A percentile compares a stretch with the other conserved stretches of the same genome.
Evolutionary conservation across 352 stramenopile genomes (phyloP).

Genomic region (Peronospora belbahrii): DNA sequence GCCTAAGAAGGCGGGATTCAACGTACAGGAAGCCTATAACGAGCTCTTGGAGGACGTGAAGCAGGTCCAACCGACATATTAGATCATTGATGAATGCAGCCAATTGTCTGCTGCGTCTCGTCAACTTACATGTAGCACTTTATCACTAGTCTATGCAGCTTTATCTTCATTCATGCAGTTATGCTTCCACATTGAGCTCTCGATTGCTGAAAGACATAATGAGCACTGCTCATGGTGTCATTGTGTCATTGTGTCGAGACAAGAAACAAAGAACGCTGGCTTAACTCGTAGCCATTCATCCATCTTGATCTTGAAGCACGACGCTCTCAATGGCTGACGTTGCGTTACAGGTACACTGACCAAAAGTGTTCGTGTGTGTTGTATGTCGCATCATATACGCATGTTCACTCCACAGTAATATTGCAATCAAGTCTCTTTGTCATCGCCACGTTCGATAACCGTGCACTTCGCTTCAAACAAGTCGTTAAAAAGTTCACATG

Average conservation of each 20-base stretch:
- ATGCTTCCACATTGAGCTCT: constrained; percentile 15
- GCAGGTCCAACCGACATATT: constrained; percentile 81
- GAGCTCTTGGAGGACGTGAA: constrained; percentile 87
- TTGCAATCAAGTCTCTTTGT: neutral
- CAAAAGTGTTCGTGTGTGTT: constrained; percentile 10
- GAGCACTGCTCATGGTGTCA: too few relatives aligned
- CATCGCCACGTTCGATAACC: neutral
- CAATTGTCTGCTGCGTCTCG: constrained; percentile 5
- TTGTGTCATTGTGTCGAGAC: neutral
- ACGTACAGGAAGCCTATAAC: constrained; percentile 84
- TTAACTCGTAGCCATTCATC: constrained; percentile 4
- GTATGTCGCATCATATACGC: neutral
- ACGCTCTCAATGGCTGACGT: neutral
- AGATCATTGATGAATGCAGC: constrained; percentile 28
- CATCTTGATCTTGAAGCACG: neutral
- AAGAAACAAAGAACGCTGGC: neutral
- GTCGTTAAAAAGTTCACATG: constrained; percentile 51
- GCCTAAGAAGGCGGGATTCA: constrained; percentile 87
- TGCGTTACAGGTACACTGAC: neutral
- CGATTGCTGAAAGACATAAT: constrained; percentile 12
- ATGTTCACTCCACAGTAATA: too few relatives aligned
- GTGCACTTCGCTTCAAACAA: constrained; percentile 28
- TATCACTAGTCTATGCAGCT: constrained; percentile 15
- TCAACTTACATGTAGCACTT: constrained; percentile 38
- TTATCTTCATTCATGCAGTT: constrained; percentile 13